phyloP scores from a whole-genome alignment of 768 basidiomycete species.

The Tylopilus rubrobrunneus region DNA sequence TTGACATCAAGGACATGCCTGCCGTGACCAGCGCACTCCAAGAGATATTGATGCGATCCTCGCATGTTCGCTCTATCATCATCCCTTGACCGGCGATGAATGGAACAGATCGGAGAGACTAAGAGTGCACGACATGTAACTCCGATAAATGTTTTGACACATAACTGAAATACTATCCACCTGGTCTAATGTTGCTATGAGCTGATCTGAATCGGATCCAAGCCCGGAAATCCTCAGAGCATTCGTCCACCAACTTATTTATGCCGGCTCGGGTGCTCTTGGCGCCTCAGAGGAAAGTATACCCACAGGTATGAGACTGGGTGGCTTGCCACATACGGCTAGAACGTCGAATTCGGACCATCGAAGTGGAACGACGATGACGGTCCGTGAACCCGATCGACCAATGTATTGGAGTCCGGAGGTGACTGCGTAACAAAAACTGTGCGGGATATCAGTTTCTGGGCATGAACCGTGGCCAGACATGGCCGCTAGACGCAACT shows the following conservation, averaged over 20 bases:
- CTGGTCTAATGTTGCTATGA: neutral
- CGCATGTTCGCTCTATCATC: conserved; percentile 28
- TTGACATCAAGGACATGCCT: conserved; percentile 19
- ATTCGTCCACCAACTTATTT: neutral
- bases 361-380: too few species aligned
- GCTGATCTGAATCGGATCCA: neutral
- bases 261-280: too few species aligned
- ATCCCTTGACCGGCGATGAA: conserved; percentile 12
- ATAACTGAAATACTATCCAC: neutral
- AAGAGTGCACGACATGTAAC: neutral
- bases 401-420: too few species aligned
- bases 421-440: too few species aligned
- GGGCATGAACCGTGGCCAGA: too few species aligned
- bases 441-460: too few species aligned
- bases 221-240: neutral
- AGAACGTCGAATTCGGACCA: too few species aligned
- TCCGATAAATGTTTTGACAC: neutral
- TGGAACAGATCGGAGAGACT: neutral
- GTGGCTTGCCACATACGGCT: too few species aligned
- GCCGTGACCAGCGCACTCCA: conserved; percentile 21
- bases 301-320: too few species aligned
- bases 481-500: too few species aligned
- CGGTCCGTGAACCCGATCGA: too few species aligned
- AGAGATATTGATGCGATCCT: conserved; percentile 25
- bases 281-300: too few species aligned